Evolutionary conservation across 1,284 basidiomycete species (phyloP), one percentile per base, ranked within the genome.

Genomic region (Entoloma clypeatum): DNA sequence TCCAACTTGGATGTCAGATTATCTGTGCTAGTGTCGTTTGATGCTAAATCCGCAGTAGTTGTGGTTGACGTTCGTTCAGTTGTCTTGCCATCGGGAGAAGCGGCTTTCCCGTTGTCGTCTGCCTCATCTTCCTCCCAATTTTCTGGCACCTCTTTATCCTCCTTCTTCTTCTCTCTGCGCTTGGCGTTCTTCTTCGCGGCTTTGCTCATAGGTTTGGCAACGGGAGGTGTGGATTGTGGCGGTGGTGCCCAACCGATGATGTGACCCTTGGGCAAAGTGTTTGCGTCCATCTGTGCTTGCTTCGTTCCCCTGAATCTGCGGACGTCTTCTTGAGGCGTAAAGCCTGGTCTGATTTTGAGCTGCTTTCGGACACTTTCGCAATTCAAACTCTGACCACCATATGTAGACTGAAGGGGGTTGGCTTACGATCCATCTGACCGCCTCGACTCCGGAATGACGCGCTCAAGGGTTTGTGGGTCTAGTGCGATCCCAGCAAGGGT

Each of bases 301-400:
- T 81, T 78, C 32, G 80, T 74, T 16, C 86, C 79, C 33, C 91
- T 78, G 63, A 94, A 98, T 27, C 82, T 80, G 23, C 75, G 73
- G 9, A 96, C 77, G 65, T 98, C 94, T 63, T 98, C 94, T 60
- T 92, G 89, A 0, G 94, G 94, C 1, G 92, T 95, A 64, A 84
- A 98, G 1, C 94, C 94, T 0, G 92, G 92, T 23, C 92, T 77
- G 51, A 98, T 85, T 68, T 86, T 94, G 48, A 88, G 71, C 61
- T 96, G 80, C 63, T 94, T 96, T 43, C 94, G 84, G 16, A 91
- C 64, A 33, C 93, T 96, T 60, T 17, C 29, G 34, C 11, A 27
- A 24, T 30, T 41, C 36, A 45, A 43, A 23, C 18, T 29, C 37
- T 44, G 49, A 19, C 27, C 27, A 19, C 29, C 27, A 37, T 25